Base-by-base conservation (phyloP, 257 asterid genomes). In the Solanum infundibuliforme region DNA sequence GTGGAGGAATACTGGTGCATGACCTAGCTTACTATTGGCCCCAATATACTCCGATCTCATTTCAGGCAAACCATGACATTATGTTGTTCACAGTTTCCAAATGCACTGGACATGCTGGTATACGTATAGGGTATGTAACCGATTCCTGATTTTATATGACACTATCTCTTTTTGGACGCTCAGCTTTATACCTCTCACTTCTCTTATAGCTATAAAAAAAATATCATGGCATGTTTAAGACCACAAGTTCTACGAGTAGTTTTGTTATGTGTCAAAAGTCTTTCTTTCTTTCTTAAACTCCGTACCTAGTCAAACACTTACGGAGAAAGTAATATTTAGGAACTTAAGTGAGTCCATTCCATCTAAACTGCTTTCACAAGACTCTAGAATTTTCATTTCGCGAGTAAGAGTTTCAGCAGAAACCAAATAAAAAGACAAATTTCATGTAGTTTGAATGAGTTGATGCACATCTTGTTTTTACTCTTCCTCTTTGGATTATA, bases 21-120 rank as follows among this genome's bases (percentile, higher is more conserved):
- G 99, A 97, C 88, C 87, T 95, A 7, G 99, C 98, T 16, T 97
- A 97, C 91, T 95, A 95, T 88, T 97, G 99, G 99, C 99, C 99
- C 2, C 98, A 97, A 65, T 95, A 97, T 39, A 90, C 94, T 86
- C 89, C 98, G 6, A 95, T 97, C 83, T 89, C 98, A 39, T 87
- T 89, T 29, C 93, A 95, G 23, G 96, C 96, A 0, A 92, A 94
- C 89, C 93, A 95, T 52, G 98, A 97, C 69, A 95, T 97, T 85
- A 95, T 97, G 99, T 92, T 97, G 23, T 97, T 97, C 74, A 97
- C 99, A 0, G 93, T 95, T 48, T 97, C 99, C 73, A 95, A 97
- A 88, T 93, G 93, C 95, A 95, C 98, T 18, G 99, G 99, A 87
- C 99, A 97, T 39, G 99, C 98, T 39, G 99, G 99, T 2, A 86